These are phyloP conservation scores for Petasospora rhodanensis DNA, from an alignment of 1,139 yeast genomes.

Conservation along the genomic window DNA sequence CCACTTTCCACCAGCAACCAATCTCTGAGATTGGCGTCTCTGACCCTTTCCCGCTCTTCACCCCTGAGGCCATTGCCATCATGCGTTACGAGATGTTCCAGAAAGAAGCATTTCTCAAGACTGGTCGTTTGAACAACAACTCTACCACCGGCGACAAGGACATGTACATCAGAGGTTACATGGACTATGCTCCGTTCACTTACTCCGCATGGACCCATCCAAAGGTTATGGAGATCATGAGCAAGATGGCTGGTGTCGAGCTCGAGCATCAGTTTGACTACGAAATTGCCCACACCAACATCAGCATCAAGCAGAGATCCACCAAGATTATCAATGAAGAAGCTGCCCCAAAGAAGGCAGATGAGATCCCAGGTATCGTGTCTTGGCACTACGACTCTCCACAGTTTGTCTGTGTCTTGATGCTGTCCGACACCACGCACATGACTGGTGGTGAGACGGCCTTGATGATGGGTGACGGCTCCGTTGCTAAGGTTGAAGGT, in stretches of 20 bases:
- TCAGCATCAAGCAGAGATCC: conserved; percentile 32
- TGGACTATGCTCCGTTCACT: conserved; percentile 41
- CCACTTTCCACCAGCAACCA: conserved; percentile 20
- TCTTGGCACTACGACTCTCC: conserved; percentile 59
- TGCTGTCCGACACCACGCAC: conserved; percentile 52
- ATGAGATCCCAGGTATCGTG: conserved; percentile 46
- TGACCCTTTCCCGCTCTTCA: conserved; percentile 54
- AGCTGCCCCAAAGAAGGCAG: conserved; percentile 23
- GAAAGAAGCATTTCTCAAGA: conserved; percentile 40
- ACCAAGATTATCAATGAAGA: conserved; percentile 10
- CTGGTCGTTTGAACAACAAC: conserved; percentile 37
- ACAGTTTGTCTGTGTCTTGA: conserved; percentile 60
- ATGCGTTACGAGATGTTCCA: conserved; percentile 49
- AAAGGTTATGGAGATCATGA: conserved; percentile 43
- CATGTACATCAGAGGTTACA: conserved; percentile 40
- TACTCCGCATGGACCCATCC: conserved; percentile 56
- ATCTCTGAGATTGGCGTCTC: conserved; percentile 49
- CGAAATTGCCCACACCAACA: conserved; percentile 49
- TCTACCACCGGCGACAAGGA: conserved; percentile 38
- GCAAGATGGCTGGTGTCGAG: conserved; percentile 52
- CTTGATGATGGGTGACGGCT: conserved; percentile 43
- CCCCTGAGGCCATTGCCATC: conserved; percentile 50
- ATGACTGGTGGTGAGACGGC: conserved; percentile 62
- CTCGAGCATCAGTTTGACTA: conserved; percentile 48
- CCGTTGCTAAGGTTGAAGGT: conserved; percentile 43